Evolutionary conservation across 2,329 filamentous ascomycete species (phyloP).

Genomic region (Fusarium zealandicum): DNA sequence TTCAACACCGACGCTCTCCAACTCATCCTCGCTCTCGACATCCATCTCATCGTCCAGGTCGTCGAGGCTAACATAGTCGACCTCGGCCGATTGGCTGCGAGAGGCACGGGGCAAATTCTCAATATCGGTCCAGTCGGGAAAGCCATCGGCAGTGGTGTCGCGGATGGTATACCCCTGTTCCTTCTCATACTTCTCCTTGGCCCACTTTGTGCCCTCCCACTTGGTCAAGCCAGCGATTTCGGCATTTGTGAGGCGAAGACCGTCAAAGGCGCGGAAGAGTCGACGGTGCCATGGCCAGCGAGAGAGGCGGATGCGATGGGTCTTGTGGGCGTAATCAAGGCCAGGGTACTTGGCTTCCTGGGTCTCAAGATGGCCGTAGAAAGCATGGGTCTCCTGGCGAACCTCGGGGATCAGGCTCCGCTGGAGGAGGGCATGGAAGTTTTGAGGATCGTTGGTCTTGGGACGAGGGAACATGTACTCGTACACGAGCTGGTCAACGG

Average conservation of each 20-base stretch:
- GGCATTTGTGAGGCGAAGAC: slow-evolving; percentile 68
- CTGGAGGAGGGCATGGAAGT: slow-evolving; percentile 74
- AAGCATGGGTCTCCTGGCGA: slow-evolving; percentile 77
- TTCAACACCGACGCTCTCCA: slow-evolving; percentile 64
- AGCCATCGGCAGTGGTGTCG: slow-evolving; percentile 75
- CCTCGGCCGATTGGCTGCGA: slow-evolving; percentile 18
- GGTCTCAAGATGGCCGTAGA: slow-evolving; percentile 81
- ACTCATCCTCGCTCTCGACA: slow-evolving; percentile 61
- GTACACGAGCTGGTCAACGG: slow-evolving; percentile 77
- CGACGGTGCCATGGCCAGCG: slow-evolving; percentile 79
- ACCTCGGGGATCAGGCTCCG: slow-evolving; percentile 78
- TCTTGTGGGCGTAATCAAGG: slow-evolving; percentile 76
- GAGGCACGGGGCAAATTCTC: slow-evolving; percentile 27
- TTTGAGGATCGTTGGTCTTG: slow-evolving; percentile 71
- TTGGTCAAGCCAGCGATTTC: slow-evolving; percentile 78
- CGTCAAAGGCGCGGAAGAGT: slow-evolving; percentile 79
- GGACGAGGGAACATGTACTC: slow-evolving; percentile 75
- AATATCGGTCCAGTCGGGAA: slow-evolving; percentile 62
- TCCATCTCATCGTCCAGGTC: slow-evolving; percentile 48
- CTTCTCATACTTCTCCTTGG: slow-evolving; percentile 78
- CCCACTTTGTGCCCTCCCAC: slow-evolving; percentile 86
- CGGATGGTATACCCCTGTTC: slow-evolving; percentile 74
- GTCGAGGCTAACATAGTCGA: slow-evolving; percentile 30
- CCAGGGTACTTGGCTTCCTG: slow-evolving; percentile 83
- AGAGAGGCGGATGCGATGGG: slow-evolving; percentile 78